Evolutionary conservation across 441 rosid species (phyloP).

Genomic region (Populus tomentosa): DNA sequence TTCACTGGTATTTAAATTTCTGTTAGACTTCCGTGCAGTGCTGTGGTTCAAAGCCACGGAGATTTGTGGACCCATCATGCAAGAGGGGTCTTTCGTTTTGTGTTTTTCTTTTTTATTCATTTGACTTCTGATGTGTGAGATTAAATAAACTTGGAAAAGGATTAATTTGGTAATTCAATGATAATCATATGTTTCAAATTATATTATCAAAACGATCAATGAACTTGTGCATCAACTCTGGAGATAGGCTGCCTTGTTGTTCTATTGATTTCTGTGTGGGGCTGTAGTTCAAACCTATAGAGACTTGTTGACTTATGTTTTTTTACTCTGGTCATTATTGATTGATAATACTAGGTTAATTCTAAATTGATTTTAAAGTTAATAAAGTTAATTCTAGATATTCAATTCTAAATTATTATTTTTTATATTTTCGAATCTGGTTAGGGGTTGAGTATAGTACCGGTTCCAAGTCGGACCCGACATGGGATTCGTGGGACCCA

Average conservation of each 20-base stretch:
- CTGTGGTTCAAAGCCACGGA: not conserved
- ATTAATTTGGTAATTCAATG: not conserved
- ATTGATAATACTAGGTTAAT: not conserved
- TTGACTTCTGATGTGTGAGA: not conserved
- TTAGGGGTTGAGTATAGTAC: not conserved
- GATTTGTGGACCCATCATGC: not conserved
- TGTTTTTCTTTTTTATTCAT: not conserved
- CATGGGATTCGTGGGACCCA: constrained; percentile 21
- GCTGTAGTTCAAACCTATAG: not conserved
- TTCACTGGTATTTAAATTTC: not conserved
- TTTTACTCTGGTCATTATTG: too few species aligned
- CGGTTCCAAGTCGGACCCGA: too few species aligned
- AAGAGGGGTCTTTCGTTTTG: not conserved
- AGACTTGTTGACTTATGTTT: not conserved
- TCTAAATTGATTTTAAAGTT: too few species aligned
- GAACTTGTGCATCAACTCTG: too few species aligned
- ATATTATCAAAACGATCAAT: too few species aligned
- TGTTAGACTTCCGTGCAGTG: not conserved
- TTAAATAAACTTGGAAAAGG: not conserved
- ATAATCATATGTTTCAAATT: not conserved
- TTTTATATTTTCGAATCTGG: too few species aligned
- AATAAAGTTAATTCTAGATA: too few species aligned
- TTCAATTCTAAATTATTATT: not conserved
- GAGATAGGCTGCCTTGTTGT: too few species aligned
- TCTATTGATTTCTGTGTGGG: not conserved